phyloP scores from a whole-genome alignment of 805 yeast species.

The Priceomyces fermenticarens region DNA sequence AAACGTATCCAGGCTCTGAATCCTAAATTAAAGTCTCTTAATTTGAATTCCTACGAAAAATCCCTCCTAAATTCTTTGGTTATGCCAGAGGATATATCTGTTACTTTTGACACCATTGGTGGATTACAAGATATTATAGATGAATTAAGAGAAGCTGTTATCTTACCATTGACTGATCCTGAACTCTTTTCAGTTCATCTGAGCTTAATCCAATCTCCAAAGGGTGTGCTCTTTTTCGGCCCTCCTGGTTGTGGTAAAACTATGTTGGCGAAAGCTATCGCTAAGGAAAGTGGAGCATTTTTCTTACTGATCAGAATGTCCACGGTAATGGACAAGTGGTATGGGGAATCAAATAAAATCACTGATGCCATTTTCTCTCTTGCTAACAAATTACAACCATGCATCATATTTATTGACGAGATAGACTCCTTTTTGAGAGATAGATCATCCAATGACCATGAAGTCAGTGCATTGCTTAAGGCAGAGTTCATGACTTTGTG shows the following conservation, averaged over 20 bases:
- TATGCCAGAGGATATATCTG: conserved; percentile 78
- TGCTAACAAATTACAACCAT: conserved; percentile 87
- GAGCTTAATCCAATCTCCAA: conserved; percentile 77
- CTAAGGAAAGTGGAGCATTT: conserved; percentile 86
- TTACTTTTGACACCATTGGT: conserved; percentile 79
- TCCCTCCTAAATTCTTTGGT: conserved; percentile 75
- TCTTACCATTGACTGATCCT: conserved; percentile 78
- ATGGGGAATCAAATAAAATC: conserved; percentile 92
- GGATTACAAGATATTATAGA: conserved; percentile 81
- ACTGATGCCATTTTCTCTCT: conserved; percentile 90
- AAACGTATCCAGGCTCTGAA: conserved; percentile 41
- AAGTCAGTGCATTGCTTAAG: conserved; percentile 89
- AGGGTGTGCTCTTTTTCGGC: conserved; percentile 88
- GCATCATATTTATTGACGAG: conserved; percentile 93
- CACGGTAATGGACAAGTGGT: conserved; percentile 94
- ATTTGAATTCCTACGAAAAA: conserved; percentile 71
- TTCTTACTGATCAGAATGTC: conserved; percentile 91
- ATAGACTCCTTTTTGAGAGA: conserved; percentile 92
- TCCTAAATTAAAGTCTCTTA: conserved; percentile 54
- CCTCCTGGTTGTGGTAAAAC: conserved; percentile 99
- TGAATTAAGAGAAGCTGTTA: conserved; percentile 83
- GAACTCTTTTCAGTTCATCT: conserved; percentile 70
- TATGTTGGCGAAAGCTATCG: conserved; percentile 94
- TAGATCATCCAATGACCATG: conserved; percentile 82
- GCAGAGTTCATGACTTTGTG: conserved; percentile 97